These are phyloP conservation scores for Apiospora pterosperma DNA, from an alignment of 2,329 filamentous ascomycete genomes.

Conservation along the genomic window DNA sequence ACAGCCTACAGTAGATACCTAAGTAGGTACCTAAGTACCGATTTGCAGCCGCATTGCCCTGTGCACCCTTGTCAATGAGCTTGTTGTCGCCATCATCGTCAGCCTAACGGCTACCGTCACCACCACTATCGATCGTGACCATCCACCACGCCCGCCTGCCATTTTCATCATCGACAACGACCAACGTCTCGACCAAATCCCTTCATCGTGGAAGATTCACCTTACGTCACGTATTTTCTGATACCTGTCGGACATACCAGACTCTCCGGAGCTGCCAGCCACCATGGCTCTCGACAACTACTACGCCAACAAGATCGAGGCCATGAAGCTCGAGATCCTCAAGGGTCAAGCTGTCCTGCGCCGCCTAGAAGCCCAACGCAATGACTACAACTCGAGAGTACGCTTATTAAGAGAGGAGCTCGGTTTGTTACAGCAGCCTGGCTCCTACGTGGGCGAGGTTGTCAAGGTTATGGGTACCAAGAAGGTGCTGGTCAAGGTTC, in stretches of 20 bases:
- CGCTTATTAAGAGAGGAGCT: constrained; percentile 93
- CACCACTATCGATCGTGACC: not conserved
- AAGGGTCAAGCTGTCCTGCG: constrained; percentile 95
- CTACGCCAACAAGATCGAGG: constrained; percentile 99
- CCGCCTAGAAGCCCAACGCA: constrained; percentile 93
- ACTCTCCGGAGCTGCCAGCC: constrained; percentile 30
- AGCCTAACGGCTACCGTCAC: not conserved
- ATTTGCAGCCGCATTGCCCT: too few relatives aligned
- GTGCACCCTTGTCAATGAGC: not conserved
- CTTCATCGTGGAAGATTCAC: not conserved
- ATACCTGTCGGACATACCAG: not conserved
- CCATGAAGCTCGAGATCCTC: constrained; percentile 99
- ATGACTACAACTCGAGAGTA: constrained; percentile 98
- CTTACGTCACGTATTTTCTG: not conserved
- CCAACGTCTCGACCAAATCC: not conserved
- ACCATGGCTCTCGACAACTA: constrained; percentile 98
- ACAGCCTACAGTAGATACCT: too few relatives aligned
- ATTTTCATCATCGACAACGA: not conserved
- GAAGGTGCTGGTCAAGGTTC: constrained; percentile 98
- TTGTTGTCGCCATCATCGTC: not conserved
- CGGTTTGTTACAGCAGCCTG: constrained; percentile 91
- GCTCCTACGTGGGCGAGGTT: constrained; percentile 98
- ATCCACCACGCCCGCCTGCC: too few relatives aligned
- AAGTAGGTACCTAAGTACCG: not conserved
- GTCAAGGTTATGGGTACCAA: constrained; percentile 99